These are phyloP conservation scores for Fusarium udum DNA, from an alignment of 2,329 filamentous ascomycete genomes.

Conservation along the genomic window DNA sequence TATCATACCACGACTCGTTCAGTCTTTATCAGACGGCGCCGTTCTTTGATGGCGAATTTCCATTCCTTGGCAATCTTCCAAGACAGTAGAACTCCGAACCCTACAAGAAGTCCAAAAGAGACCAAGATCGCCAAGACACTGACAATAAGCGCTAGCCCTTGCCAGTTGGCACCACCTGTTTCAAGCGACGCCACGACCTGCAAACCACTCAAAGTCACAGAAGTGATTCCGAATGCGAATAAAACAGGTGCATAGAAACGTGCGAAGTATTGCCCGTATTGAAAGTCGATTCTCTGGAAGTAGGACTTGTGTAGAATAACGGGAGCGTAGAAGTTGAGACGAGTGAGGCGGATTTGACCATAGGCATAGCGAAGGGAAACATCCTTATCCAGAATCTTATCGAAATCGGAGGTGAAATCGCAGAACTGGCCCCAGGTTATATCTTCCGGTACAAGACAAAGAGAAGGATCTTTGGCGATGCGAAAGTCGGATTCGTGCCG, in stretches of 20 bases:
- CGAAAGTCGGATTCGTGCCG: background rate
- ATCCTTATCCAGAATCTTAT: background rate
- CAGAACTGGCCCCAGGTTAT: background rate
- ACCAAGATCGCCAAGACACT: background rate
- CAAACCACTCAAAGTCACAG: background rate
- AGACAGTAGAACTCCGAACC: background rate
- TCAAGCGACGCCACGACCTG: slow-evolving; percentile 1
- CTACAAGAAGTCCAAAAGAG: background rate
- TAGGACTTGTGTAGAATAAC: background rate
- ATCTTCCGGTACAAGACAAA: background rate
- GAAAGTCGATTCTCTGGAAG: background rate
- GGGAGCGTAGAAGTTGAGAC: background rate
- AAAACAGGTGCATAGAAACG: background rate
- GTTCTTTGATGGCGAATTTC: background rate
- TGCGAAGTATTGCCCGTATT: background rate
- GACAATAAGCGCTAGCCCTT: background rate
- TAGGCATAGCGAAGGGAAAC: background rate
- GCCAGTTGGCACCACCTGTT: background rate
- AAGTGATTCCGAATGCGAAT: background rate
- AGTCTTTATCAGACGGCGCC: background rate
- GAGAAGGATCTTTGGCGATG: background rate
- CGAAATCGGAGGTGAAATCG: background rate
- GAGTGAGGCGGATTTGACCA: background rate
- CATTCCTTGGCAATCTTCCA: background rate
- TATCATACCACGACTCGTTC: background rate